Percentiles rank a stretch among this genome's conserved stretches.
Evolutionary conservation across 805 yeast species (phyloP).

Genomic region (Teunomyces gatunensis): DNA sequence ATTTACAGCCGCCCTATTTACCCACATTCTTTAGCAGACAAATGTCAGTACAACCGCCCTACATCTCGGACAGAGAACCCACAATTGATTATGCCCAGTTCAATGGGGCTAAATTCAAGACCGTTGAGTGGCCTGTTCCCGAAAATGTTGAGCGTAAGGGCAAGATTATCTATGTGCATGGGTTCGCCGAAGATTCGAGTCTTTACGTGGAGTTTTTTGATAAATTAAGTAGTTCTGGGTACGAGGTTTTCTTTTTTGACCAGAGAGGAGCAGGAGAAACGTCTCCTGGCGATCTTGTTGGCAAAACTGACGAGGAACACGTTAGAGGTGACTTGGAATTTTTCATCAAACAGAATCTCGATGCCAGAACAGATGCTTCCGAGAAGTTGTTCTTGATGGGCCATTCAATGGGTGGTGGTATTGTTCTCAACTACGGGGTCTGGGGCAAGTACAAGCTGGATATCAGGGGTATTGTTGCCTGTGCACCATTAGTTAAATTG

Average conservation of each 20-base stretch:
- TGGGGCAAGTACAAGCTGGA: conserved; percentile 49
- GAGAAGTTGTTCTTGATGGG: conserved; percentile 56
- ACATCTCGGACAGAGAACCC: conserved; percentile 32
- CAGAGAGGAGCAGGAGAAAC: conserved; percentile 78
- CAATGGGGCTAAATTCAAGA: conserved; percentile 40
- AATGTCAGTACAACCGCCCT: conserved; percentile 25
- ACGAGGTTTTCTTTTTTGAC: conserved; percentile 65
- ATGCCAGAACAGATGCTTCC: conserved; percentile 23
- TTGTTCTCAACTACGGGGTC: conserved; percentile 59
- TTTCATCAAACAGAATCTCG: conserved; percentile 47
- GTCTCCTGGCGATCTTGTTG: conserved; percentile 50
- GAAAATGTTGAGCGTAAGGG: conserved; percentile 41
- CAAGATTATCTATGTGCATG: conserved; percentile 62
- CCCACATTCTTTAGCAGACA: background rate
- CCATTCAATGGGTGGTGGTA: conserved; percentile 84
- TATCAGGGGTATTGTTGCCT: conserved; percentile 46
- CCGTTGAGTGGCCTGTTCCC: conserved; percentile 42
- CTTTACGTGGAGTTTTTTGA: conserved; percentile 55
- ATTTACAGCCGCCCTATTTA: background rate
- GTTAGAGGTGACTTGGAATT: conserved; percentile 60
- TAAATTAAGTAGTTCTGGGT: conserved; percentile 49
- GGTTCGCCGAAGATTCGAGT: conserved; percentile 60
- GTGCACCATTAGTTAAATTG: conserved; percentile 60
- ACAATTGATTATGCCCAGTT: conserved; percentile 25
- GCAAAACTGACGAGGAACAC: conserved; percentile 55